Percentiles rank a stretch among this genome's conserved stretches.
phyloP scores from a whole-genome alignment of 371 early-diverging fungal genomes.

The Phascolomyces articulosus region DNA sequence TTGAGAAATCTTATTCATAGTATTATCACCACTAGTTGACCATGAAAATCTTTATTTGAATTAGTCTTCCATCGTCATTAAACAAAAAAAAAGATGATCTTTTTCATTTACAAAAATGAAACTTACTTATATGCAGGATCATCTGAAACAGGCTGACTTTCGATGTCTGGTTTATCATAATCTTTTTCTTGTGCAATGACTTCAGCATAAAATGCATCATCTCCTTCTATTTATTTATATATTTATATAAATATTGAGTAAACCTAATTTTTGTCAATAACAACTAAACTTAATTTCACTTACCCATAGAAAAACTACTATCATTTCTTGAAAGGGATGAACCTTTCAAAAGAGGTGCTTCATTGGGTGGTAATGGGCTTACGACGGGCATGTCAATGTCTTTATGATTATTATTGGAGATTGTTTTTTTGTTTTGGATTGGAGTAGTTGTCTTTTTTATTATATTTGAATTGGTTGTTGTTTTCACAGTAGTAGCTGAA shows the following conservation, averaged over 20 bases:
- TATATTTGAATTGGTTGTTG: no score
- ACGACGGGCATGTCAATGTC: not conserved
- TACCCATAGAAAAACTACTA: slow-evolving; percentile 5
- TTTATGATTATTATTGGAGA: no score
- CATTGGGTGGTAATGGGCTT: slow-evolving; percentile 5
- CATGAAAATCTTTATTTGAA: not conserved
- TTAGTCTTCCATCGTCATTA: not conserved
- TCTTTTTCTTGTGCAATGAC: not conserved
- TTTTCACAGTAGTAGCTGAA: no score
- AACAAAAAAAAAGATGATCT: no score
- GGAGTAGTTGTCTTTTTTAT: not conserved
- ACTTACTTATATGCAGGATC: not conserved
- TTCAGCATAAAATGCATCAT: not conserved
- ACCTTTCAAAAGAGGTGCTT: not conserved
- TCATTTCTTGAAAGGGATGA: not conserved
- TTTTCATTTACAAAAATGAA: not conserved
- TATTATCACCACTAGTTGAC: not conserved
- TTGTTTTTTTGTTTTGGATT: not conserved
- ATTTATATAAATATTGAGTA: no score
- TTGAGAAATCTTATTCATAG: not conserved
- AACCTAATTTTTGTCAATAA: no score
- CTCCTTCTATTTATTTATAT: not conserved
- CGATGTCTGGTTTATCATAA: not conserved
- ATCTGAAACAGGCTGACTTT: not conserved
- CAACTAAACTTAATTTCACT: not conserved